Percentiles rank a stretch among this genome's conserved stretches.
These are phyloP conservation scores for Canavalia ensiformis DNA, from an alignment of 306 rosid genomes.

Conservation along the genomic window DNA sequence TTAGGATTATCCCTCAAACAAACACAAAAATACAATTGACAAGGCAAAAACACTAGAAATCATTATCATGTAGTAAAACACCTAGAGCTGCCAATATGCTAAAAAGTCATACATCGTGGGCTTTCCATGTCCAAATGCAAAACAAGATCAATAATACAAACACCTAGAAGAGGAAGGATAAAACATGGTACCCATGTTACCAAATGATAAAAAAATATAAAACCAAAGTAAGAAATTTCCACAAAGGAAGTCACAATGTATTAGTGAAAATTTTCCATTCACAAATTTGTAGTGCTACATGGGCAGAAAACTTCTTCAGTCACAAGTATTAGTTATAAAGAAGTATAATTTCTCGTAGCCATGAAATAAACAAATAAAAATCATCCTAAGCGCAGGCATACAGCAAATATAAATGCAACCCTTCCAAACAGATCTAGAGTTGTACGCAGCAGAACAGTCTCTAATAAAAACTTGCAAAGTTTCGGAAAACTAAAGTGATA, in stretches of 20 bases:
- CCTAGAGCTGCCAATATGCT: not conserved
- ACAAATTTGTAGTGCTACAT: not conserved
- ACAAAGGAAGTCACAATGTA: conserved; percentile 11
- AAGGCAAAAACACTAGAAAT: conserved; percentile 17
- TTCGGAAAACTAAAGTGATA: not conserved
- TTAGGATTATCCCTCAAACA: conserved; percentile 17
- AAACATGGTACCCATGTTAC: not conserved
- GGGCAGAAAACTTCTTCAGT: conserved; percentile 19
- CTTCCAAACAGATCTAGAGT: conserved; percentile 37
- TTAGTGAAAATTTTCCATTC: not conserved
- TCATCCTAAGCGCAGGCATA: not conserved
- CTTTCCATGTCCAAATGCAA: conserved; percentile 33
- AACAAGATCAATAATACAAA: conserved; percentile 11
- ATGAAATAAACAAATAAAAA: not conserved
- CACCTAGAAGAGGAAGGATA: conserved; percentile 21
- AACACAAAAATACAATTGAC: conserved; percentile 26
- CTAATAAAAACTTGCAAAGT: conserved; percentile 23
- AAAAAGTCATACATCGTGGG: not conserved
- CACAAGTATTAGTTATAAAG: conserved; percentile 25
- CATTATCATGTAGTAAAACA: not conserved
- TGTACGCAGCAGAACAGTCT: not conserved
- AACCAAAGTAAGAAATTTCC: not conserved
- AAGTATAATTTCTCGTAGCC: not conserved
- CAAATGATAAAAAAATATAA: conserved; percentile 1
- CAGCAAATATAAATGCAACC: conserved; percentile 24